Conservation (phyloP, 345 rosid species). For the Litchi chinensis region DNA sequence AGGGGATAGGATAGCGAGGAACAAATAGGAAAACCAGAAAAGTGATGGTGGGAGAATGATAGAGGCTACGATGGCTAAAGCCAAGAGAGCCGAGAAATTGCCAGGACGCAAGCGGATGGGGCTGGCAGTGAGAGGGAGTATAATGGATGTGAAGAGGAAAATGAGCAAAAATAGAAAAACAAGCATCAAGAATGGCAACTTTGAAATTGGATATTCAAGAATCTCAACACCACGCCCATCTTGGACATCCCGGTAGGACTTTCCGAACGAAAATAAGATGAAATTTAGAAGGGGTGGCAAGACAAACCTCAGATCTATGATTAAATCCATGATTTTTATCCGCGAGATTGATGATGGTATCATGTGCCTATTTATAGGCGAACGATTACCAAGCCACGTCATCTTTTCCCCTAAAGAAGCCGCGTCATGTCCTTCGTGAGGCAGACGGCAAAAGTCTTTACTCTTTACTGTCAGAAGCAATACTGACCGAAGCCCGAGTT, state of each 20-base stretch:
- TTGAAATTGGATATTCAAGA: neutral
- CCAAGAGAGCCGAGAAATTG: neutral
- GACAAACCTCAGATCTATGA: too few species aligned
- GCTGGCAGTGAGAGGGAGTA: neutral
- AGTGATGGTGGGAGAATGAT: neutral
- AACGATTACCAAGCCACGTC: too few species aligned
- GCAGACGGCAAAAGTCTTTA: too few species aligned
- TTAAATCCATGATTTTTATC: too few species aligned
- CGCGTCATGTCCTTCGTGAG: too few species aligned
- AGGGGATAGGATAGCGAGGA: neutral
- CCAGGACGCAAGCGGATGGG: neutral
- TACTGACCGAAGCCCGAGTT: too few species aligned
- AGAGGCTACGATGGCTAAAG: neutral
- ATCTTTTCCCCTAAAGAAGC: too few species aligned
- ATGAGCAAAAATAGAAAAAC: neutral
- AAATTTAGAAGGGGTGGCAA: too few species aligned
- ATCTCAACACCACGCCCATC: neutral
- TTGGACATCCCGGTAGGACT: neutral
- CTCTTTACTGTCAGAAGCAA: too few species aligned
- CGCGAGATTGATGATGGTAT: too few species aligned
- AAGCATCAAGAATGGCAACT: neutral
- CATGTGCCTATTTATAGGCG: too few species aligned
- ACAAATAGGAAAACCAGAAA: constrained; percentile 7
- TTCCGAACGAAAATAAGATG: neutral
- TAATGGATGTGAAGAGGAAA: neutral